A percentile compares a stretch with the other conserved stretches of the same genome.
These are phyloP conservation scores for Monosporascus sp. DNA, from an alignment of 2,329 filamentous ascomycete species.

Conservation along the genomic window DNA sequence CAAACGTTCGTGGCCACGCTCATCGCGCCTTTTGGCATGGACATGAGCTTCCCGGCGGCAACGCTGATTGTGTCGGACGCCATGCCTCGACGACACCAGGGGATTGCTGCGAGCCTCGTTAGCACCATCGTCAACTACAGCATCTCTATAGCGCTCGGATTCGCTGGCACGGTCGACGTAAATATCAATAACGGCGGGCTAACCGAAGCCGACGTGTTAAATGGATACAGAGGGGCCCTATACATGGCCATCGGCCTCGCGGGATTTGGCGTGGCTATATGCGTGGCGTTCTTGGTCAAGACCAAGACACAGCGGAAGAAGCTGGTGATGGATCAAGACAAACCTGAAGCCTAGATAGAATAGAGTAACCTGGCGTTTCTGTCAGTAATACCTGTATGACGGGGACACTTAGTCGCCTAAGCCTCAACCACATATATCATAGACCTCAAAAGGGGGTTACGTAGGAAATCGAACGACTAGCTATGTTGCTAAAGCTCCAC, in stretches of 20 bases:
- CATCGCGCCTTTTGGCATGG: conserved; percentile 47
- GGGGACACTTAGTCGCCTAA: no score
- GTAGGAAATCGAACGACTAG: no score
- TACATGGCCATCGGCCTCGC: conserved; percentile 20
- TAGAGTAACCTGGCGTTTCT: no score
- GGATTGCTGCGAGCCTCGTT: conserved; percentile 39
- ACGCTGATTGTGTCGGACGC: conserved; percentile 47
- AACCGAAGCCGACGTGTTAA: conserved; percentile 13
- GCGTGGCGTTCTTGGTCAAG: conserved; percentile 33
- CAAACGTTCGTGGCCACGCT: conserved; percentile 44
- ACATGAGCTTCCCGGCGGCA: conserved; percentile 51
- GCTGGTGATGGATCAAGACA: conserved; percentile 30
- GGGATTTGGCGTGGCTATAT: conserved; percentile 13
- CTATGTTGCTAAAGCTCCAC: no score
- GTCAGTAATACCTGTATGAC: no score
- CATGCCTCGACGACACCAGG: conserved; percentile 23
- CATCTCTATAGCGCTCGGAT: conserved; percentile 50
- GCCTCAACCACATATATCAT: no score
- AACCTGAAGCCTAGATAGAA: background rate
- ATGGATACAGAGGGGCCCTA: conserved; percentile 14
- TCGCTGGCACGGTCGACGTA: conserved; percentile 49
- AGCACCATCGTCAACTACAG: conserved; percentile 55
- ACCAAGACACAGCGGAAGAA: conserved; percentile 35
- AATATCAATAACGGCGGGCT: conserved; percentile 29
- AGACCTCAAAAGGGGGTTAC: no score